Evolutionary conservation across 495 filamentous ascomycete species (phyloP).

Genomic region (Echria macrotheca): DNA sequence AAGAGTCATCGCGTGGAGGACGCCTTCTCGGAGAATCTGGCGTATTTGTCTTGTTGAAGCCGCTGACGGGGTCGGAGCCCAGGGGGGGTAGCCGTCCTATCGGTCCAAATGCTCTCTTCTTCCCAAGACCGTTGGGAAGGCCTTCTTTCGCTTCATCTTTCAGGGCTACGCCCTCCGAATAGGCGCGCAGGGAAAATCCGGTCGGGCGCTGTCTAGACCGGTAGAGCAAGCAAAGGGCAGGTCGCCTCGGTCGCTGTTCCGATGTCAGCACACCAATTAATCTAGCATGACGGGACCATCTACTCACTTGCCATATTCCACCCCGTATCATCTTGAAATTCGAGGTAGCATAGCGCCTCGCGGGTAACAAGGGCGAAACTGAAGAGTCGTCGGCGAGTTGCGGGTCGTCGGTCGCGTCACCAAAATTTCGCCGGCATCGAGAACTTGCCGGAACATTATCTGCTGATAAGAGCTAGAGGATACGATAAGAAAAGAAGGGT

Average conservation of each 20-base stretch:
- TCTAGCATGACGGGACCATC: neutral
- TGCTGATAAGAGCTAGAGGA: neutral
- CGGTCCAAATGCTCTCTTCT: too few species aligned
- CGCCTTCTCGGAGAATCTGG: too few species aligned
- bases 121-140: too few species aligned
- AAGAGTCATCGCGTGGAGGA: too few species aligned
- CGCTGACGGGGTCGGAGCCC: too few species aligned
- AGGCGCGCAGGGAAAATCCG: neutral
- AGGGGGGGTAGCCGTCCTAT: too few species aligned
- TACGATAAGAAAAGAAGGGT: neutral
- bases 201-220: neutral
- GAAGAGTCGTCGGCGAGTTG: neutral
- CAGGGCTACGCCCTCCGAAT: too few species aligned
- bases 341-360: slow-evolving; percentile 21
- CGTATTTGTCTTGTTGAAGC: too few species aligned
- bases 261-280: neutral
- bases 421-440: too few species aligned
- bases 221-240: neutral
- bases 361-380: slow-evolving; percentile 1
- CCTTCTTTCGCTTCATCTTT: too few species aligned
- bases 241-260: slow-evolving; percentile 18
- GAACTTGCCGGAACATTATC: slow-evolving; percentile 1
- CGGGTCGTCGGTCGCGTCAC: neutral
- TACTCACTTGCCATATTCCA: slow-evolving; percentile 30
- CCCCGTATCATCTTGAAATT: slow-evolving; percentile 27